Evolutionary conservation across 306 rosid genomes (phyloP).

Genomic region (Sicyos edulis): DNA sequence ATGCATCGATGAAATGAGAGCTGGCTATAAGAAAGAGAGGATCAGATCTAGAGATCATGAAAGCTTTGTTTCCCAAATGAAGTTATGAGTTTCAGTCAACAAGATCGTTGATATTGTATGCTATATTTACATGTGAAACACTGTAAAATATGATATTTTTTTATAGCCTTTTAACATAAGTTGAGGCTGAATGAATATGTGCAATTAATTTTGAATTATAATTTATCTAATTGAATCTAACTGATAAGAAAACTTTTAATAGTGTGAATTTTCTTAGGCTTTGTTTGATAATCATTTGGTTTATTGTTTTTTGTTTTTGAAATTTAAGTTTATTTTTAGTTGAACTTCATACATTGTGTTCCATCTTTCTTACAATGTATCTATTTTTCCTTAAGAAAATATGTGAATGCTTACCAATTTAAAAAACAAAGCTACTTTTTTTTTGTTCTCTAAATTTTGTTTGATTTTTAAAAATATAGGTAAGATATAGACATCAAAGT

Average conservation of each 20-base stretch:
- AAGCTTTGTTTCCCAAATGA: conserved; percentile 49
- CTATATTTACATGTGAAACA: conserved; percentile 4
- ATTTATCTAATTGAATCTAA: not conserved
- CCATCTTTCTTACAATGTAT: too few species aligned
- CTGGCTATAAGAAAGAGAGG: conserved; percentile 58
- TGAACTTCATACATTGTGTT: too few species aligned
- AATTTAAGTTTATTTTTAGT: too few species aligned
- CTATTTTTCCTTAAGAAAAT: too few species aligned
- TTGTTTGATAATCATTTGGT: too few species aligned
- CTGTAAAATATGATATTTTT: not conserved
- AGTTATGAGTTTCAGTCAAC: conserved; percentile 39
- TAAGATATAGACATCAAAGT: too few species aligned
- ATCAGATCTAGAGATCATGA: conserved; percentile 62
- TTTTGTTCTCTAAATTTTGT: too few species aligned
- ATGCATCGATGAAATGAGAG: conserved; percentile 42
- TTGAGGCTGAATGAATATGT: not conserved
- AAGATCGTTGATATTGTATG: not conserved
- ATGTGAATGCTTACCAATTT: too few species aligned
- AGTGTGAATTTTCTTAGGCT: not conserved
- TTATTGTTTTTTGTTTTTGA: too few species aligned
- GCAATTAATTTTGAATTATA: not conserved
- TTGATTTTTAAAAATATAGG: too few species aligned
- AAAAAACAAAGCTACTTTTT: too few species aligned
- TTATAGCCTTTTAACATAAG: conserved; percentile 15
- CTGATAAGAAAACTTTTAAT: not conserved